Percentiles rank a stretch among this genome's conserved stretches.
These are phyloP conservation scores for Sphagnum magellanicum DNA, from an alignment of 228 moss, liverwort and hornwort species.

Conservation along the genomic window DNA sequence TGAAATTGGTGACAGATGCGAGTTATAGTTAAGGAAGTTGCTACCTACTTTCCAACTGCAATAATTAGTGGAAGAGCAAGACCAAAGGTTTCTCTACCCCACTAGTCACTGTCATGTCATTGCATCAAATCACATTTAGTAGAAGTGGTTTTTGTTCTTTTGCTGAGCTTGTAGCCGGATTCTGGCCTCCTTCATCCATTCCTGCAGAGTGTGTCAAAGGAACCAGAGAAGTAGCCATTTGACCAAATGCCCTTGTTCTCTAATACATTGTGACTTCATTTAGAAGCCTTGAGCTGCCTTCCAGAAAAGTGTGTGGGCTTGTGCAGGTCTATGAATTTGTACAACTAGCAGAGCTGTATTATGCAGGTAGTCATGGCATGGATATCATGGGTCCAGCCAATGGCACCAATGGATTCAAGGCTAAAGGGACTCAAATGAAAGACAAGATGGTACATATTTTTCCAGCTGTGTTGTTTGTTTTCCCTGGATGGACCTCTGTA, in stretches of 20 bases:
- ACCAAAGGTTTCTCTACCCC: slow-evolving; percentile 51
- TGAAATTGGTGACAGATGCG: slow-evolving; percentile 56
- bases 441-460: slow-evolving; percentile 7
- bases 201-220: no score
- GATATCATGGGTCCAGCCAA: slow-evolving; percentile 61
- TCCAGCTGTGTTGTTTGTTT: not conserved
- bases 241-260: no score
- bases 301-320: no score
- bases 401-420: slow-evolving; percentile 34
- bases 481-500: not conserved
- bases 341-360: slow-evolving; percentile 48
- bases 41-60: slow-evolving; percentile 81
- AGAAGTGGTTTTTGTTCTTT: no score
- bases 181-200: no score
- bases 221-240: no score
- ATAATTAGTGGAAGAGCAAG: slow-evolving; percentile 93
- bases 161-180: no score
- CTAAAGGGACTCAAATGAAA: slow-evolving; percentile 35
- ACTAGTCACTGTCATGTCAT: no score
- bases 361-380: slow-evolving; percentile 67
- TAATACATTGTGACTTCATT: no score
- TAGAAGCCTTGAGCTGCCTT: no score
- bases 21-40: slow-evolving; percentile 79
- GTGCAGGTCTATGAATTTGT: slow-evolving; percentile 47
- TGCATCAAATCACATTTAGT: no score